phyloP scores from a whole-genome alignment of 352 stramenopile genomes.

The Pythium vanterpoolii region DNA sequence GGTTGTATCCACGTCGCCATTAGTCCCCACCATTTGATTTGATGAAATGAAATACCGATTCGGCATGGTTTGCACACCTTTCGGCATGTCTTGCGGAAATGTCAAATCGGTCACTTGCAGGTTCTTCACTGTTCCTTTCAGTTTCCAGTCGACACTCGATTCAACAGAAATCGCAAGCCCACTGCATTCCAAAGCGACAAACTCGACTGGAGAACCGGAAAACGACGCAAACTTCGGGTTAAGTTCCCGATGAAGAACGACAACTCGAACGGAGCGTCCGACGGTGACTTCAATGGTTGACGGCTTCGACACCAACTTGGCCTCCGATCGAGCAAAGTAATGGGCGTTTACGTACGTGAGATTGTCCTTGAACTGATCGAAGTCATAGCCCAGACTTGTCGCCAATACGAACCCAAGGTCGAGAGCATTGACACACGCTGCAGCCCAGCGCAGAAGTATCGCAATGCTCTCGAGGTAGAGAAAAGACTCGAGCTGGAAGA shows the following conservation, averaged over 20 bases:
- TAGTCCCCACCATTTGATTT: constrained; percentile 34
- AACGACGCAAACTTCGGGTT: constrained; percentile 10
- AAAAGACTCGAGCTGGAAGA: constrained; percentile 37
- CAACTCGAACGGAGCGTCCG: constrained; percentile 19
- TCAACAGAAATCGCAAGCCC: constrained; percentile 9
- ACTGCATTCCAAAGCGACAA: constrained; percentile 22
- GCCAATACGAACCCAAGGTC: constrained; percentile 66
- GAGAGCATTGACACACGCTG: constrained; percentile 39
- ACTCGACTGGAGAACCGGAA: constrained; percentile 14
- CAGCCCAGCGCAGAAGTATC: constrained; percentile 36
- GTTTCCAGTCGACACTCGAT: constrained; percentile 10
- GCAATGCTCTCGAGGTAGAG: constrained; percentile 48
- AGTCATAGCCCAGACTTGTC: constrained; percentile 57
- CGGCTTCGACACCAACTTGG: constrained; percentile 18
- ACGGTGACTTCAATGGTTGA: constrained; percentile 21
- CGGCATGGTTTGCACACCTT: constrained; percentile 33
- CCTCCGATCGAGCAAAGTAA: constrained; percentile 16
- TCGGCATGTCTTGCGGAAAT: constrained; percentile 32
- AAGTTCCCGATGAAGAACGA: constrained; percentile 25
- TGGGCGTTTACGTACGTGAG: constrained; percentile 40
- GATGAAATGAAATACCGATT: constrained; percentile 75
- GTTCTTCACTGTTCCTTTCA: constrained; percentile 70
- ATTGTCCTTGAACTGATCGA: constrained; percentile 53
- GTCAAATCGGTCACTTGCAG: constrained; percentile 70
- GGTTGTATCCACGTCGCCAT: constrained; percentile 21